Evolutionary conservation across 257 asterid species (phyloP).

Genomic region (Plantago ovata): DNA sequence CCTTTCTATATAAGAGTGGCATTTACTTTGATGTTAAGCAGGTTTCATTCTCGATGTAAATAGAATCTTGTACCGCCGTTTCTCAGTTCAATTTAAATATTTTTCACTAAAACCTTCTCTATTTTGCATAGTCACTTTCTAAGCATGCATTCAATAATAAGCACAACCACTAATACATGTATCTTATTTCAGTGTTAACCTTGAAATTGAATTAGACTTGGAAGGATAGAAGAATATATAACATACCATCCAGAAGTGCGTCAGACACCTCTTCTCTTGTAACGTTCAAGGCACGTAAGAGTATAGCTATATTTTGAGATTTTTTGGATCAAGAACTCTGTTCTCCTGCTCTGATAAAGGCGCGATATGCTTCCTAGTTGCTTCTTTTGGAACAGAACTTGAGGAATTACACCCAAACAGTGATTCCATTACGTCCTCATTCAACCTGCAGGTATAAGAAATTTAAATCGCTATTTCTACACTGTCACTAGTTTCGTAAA

Average conservation of each 20-base stretch:
- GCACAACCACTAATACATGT: constrained; percentile 1
- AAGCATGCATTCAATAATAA: background rate
- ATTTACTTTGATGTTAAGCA: no score
- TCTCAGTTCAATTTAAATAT: no score
- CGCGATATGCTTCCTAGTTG: constrained; percentile 44
- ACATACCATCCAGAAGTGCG: constrained; percentile 77
- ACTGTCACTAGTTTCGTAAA: background rate
- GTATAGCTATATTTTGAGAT: constrained; percentile 84
- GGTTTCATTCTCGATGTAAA: no score
- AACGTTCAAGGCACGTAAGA: constrained; percentile 82
- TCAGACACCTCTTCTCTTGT: constrained; percentile 80
- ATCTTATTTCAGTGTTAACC: background rate
- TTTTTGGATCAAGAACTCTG: constrained; percentile 77
- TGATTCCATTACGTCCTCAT: constrained; percentile 87
- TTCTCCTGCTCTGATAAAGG: constrained; percentile 51
- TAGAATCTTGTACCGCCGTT: no score
- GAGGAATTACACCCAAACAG: constrained; percentile 65
- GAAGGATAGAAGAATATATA: background rate
- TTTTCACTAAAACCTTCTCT: no score
- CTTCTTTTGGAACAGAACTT: constrained; percentile 45
- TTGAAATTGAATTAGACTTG: background rate
- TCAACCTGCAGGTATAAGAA: constrained; percentile 45
- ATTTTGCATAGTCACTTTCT: background rate
- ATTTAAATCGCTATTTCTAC: constrained; percentile 21
- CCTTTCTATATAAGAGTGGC: no score